Conservation (phyloP, 176 grass and related monocot genomes). For the Neostapfia colusana region DNA sequence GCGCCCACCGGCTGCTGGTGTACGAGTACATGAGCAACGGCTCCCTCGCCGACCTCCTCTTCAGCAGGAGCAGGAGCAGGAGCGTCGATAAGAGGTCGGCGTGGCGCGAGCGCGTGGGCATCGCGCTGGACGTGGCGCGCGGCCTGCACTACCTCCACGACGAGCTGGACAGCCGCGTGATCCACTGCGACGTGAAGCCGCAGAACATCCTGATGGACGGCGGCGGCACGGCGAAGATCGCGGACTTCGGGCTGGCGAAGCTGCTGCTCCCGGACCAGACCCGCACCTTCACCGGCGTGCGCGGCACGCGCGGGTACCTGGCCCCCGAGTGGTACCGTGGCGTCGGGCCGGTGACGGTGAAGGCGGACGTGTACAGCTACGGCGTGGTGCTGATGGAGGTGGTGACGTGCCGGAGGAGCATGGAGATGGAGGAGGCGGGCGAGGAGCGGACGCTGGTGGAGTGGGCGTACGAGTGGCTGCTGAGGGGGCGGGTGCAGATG, state of each 20-base stretch:
- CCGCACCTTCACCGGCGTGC: conserved; percentile 43
- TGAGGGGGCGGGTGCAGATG: not conserved
- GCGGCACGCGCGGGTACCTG: conserved; percentile 53
- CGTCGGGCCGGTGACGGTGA: conserved; percentile 35
- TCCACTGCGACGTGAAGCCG: conserved; percentile 67
- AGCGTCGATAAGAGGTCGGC: not conserved
- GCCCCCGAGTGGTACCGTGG: conserved; percentile 52
- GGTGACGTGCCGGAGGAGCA: conserved; percentile 42
- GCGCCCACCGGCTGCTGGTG: conserved; percentile 58
- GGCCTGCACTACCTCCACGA: conserved; percentile 55
- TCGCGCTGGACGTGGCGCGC: conserved; percentile 37
- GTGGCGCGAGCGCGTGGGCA: conserved; percentile 17
- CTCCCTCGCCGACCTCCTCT: conserved; percentile 60
- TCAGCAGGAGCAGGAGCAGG: conserved; percentile 11
- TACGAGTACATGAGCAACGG: conserved; percentile 66
- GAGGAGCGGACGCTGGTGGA: conserved; percentile 28
- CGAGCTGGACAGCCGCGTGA: conserved; percentile 36
- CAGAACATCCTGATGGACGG: conserved; percentile 60
- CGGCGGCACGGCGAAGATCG: conserved; percentile 48
- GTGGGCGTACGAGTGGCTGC: conserved; percentile 31
- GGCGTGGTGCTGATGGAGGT: conserved; percentile 59
- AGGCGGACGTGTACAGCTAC: conserved; percentile 61
- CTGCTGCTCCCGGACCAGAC: conserved; percentile 44
- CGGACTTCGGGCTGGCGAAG: conserved; percentile 63
- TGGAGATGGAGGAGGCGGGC: conserved; percentile 41